Evolutionary conservation across 192 early-diverging fungal genomes (phyloP).

Genomic region (Backusella parvicylindrica): DNA sequence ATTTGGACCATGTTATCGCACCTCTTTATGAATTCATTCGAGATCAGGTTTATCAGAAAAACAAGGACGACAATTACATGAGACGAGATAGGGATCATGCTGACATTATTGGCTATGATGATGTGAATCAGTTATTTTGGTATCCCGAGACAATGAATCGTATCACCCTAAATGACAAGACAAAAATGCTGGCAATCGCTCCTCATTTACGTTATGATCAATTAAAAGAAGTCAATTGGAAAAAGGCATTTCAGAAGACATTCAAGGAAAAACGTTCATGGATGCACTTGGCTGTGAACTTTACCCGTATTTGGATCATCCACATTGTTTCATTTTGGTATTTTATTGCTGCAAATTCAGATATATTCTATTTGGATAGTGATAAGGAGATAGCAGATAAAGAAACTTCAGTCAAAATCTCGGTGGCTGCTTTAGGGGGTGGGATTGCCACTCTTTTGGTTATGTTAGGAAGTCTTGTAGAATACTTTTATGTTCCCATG

Average conservation of each 20-base stretch:
- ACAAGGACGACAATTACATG: conserved; percentile 58
- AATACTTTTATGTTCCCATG: conserved; percentile 71
- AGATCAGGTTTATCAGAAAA: conserved; percentile 67
- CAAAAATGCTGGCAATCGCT: conserved; percentile 56
- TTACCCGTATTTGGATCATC: conserved; percentile 85
- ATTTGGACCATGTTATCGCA: conserved; percentile 61
- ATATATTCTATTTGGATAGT: conserved; percentile 55
- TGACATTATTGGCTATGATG: conserved; percentile 75
- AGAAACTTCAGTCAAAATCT: conserved; percentile 47
- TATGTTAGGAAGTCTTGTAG: conserved; percentile 61
- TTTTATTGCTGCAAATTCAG: conserved; percentile 69
- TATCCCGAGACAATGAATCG: conserved; percentile 47
- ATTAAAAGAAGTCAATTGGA: conserved; percentile 67
- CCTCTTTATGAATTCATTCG: conserved; percentile 75
- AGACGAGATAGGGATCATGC: conserved; percentile 76
- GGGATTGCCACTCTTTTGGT: conserved; percentile 63
- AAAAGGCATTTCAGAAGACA: conserved; percentile 70
- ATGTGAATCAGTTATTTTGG: conserved; percentile 87
- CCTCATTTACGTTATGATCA: conserved; percentile 62
- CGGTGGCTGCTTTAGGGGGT: conserved; percentile 68
- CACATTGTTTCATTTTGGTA: conserved; percentile 78
- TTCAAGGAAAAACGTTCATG: conserved; percentile 83
- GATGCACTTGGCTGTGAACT: conserved; percentile 81
- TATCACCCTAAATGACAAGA: conserved; percentile 52
- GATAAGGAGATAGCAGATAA: conserved; percentile 32